Conservation (phyloP, 1,139 yeast genomes). For the Insectozyma bohioensis region DNA sequence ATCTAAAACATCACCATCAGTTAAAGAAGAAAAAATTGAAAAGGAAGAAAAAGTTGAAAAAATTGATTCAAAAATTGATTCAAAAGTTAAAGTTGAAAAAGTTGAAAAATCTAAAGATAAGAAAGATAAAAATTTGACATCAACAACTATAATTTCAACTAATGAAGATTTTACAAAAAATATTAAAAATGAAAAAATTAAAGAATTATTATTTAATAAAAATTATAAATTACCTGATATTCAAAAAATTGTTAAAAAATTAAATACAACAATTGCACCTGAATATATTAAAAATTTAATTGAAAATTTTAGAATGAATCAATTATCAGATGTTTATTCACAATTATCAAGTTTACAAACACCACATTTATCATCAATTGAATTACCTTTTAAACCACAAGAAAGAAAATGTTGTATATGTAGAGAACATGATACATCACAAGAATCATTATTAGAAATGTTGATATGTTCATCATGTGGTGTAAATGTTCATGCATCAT, state of each 20-base stretch:
- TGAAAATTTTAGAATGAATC: constrained; percentile 19
- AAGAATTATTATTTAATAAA: constrained; percentile 19
- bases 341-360: constrained; percentile 6
- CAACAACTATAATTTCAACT: constrained; percentile 1
- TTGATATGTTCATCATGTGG: constrained; percentile 70
- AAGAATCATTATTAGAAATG: constrained; percentile 26
- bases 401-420: constrained; percentile 58
- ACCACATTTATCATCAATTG: constrained; percentile 12
- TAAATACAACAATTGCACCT: constrained; percentile 11
- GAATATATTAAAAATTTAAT: constrained; percentile 12
- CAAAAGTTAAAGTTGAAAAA: neutral
- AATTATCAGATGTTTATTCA: constrained; percentile 16
- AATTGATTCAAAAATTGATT: neutral
- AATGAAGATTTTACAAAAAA: constrained; percentile 1
- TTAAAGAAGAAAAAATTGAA: constrained; percentile 1
- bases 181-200: constrained; percentile 10
- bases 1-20: constrained; percentile 5
- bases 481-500: constrained; percentile 64
- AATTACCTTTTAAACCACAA: constrained; percentile 13
- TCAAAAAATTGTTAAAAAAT: constrained; percentile 14
- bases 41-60: neutral
- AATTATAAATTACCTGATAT: constrained; percentile 20
- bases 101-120: neutral
- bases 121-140: neutral
- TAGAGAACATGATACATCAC: constrained; percentile 34